Base-by-base conservation (phyloP, 768 basidiomycete genomes). In the Russula compacta region DNA sequence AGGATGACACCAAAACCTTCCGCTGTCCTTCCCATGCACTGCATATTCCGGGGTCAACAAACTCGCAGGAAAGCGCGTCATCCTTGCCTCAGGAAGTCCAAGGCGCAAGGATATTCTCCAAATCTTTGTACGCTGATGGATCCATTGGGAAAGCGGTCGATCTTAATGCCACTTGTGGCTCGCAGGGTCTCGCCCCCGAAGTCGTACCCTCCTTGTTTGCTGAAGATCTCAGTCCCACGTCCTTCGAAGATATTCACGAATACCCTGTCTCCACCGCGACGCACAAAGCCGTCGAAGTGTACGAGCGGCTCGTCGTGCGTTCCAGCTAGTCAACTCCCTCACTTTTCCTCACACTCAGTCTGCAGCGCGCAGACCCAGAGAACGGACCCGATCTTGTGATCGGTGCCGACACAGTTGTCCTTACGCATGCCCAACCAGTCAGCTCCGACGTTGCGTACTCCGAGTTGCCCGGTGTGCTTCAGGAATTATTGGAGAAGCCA, bases 321-420 rank as follows among this genome's bases (percentile, higher is more conserved):
- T 1, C 11, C 29, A 19, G 48, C 51, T 35, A 38, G 0, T 11
- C 19, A 33, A 6, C 53, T 40, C 32, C 51, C 43, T 17, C 44
- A 40, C 21, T 17, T 58, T 24, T 17, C 35, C 24, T 35, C 35
- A 51, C 3, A n/a, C 6, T 33, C 60, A 15, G 1, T 32, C 55
- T 68, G 2, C 61, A 84, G 81, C 69, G 59, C 32, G 74, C 81
- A 39, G 73, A 85, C 56, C 81, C 84, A 1, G 85, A 87, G 6
- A 82, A 90, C 67, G 75, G 84, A 0, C 86, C 89, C 0, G 89
- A 91, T 72, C 77, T 93, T 14, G 89, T 93, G 36, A 90, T 92
- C 59, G 83, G 81, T 38, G 97, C 95, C 64, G 97, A 99, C 71
- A 98, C 97, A 0, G 85, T 99, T 14, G 93, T 98, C n/a, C 76